Conservation (phyloP, 108 stramenopile species). For the Fragilariopsis cylindrus region DNA sequence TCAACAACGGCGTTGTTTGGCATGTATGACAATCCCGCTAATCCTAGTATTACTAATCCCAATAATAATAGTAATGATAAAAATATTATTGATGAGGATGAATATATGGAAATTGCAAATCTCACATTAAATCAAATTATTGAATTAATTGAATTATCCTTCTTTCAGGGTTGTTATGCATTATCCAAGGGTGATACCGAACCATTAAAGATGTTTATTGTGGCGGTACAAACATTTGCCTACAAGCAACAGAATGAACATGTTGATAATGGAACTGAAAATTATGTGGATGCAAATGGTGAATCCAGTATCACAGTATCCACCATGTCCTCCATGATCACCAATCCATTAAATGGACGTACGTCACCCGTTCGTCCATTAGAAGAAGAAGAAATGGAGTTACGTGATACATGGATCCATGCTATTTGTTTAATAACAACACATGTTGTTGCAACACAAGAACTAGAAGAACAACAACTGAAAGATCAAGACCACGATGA, state of each 20-base stretch:
- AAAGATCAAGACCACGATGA: too few species aligned
- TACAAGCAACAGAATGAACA: not conserved
- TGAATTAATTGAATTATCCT: conserved; percentile 14
- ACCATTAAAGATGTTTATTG: conserved; percentile 3
- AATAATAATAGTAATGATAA: too few species aligned
- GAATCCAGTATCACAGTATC: too few species aligned
- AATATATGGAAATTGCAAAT: conserved; percentile 7
- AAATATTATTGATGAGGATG: too few species aligned
- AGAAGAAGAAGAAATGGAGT: not conserved
- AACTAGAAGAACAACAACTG: too few species aligned
- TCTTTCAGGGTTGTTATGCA: conserved; percentile 9
- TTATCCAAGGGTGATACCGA: conserved; percentile 1
- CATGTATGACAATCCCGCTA: too few species aligned
- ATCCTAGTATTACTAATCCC: too few species aligned
- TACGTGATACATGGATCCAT: conserved; percentile 10
- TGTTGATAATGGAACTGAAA: too few species aligned
- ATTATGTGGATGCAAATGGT: too few species aligned
- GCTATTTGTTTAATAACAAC: conserved; percentile 8
- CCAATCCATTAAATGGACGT: not conserved
- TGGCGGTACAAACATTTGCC: not conserved
- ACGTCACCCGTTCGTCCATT: not conserved
- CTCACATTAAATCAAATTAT: not conserved
- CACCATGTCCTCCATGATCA: too few species aligned
- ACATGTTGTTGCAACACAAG: not conserved
- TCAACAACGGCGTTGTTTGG: too few species aligned